phyloP scores from a whole-genome alignment of 139 green algal species.

The Haematococcus sp. region DNA sequence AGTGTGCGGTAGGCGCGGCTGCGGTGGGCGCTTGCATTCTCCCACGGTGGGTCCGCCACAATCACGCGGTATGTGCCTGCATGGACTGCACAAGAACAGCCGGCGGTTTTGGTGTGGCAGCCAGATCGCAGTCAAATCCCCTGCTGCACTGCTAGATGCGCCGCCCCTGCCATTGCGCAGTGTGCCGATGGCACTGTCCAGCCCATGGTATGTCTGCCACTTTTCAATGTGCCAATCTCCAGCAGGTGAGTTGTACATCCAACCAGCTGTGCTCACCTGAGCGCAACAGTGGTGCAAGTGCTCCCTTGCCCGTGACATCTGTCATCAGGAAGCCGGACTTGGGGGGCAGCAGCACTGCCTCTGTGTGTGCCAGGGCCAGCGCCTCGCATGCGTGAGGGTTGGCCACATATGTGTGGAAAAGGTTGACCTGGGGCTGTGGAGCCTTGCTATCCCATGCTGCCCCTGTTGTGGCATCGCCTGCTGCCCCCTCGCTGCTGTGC shows the following conservation, averaged over 20 bases:
- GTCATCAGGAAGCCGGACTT: conserved; percentile 48
- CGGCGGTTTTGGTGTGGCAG: not conserved
- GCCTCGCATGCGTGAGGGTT: conserved; percentile 15
- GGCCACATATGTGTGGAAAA: not conserved
- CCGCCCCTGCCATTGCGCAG: too few relatives aligned
- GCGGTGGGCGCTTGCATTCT: conserved; percentile 64
- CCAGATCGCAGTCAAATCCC: not conserved
- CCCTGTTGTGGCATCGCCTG: too few relatives aligned
- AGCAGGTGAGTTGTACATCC: too few relatives aligned
- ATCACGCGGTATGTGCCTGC: conserved; percentile 42
- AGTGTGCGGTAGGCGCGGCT: conserved; percentile 57
- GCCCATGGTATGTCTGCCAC: too few relatives aligned
- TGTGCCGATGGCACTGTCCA: too few relatives aligned
- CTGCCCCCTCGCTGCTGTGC: too few relatives aligned
- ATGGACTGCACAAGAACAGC: conserved; percentile 18
- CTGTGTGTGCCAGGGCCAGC: conserved; percentile 13
- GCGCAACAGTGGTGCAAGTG: conserved; percentile 26
- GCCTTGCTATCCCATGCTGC: too few relatives aligned
- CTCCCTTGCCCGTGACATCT: conserved; percentile 32
- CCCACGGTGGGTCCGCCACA: conserved; percentile 77
- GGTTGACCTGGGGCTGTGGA: not conserved
- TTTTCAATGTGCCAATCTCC: too few relatives aligned
- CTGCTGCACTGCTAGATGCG: too few relatives aligned
- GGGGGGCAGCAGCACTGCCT: conserved; percentile 44
- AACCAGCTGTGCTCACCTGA: conserved; percentile 20